Evolutionary conservation across 2,329 filamentous ascomycete species (phyloP).

Genomic region (Cercospora citrullina): DNA sequence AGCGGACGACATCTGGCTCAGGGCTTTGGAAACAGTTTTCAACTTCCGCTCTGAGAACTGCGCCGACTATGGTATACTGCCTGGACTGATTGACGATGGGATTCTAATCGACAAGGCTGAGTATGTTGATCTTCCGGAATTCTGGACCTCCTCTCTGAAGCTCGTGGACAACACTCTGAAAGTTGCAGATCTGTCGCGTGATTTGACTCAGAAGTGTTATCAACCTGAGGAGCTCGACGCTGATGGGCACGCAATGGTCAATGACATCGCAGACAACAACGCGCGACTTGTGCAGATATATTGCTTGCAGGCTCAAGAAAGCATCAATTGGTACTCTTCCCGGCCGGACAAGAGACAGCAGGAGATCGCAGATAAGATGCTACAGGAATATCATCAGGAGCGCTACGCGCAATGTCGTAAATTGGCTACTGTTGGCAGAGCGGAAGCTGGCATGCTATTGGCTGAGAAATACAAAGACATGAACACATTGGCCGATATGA

Average conservation of each 20-base stretch:
- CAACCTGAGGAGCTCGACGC: constrained; percentile 39
- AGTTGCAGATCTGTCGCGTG: constrained; percentile 46
- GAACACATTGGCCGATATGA: constrained; percentile 58
- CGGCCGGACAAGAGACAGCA: constrained; percentile 47
- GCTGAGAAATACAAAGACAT: constrained; percentile 65
- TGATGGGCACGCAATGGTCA: constrained; percentile 39
- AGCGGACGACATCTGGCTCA: constrained; percentile 71
- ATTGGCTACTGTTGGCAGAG: constrained; percentile 52
- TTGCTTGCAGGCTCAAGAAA: constrained; percentile 61
- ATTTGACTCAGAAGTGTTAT: constrained; percentile 43
- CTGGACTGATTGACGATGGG: constrained; percentile 59
- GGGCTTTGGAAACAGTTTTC: constrained; percentile 63
- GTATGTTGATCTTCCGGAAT: constrained; percentile 65
- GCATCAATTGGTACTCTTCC: constrained; percentile 60
- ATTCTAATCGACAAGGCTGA: constrained; percentile 57
- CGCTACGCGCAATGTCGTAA: constrained; percentile 46
- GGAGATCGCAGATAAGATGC: constrained; percentile 52
- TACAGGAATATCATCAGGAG: constrained; percentile 41
- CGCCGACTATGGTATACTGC: constrained; percentile 68
- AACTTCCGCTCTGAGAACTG: constrained; percentile 72
- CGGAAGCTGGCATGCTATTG: constrained; percentile 59
- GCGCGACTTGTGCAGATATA: constrained; percentile 58
- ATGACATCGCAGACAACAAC: constrained; percentile 54
- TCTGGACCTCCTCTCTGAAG: constrained; percentile 75
- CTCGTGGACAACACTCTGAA: constrained; percentile 43